Base-by-base conservation (phyloP, 2,329 filamentous ascomycete species). In the Pseudogymnoascus sp. region DNA sequence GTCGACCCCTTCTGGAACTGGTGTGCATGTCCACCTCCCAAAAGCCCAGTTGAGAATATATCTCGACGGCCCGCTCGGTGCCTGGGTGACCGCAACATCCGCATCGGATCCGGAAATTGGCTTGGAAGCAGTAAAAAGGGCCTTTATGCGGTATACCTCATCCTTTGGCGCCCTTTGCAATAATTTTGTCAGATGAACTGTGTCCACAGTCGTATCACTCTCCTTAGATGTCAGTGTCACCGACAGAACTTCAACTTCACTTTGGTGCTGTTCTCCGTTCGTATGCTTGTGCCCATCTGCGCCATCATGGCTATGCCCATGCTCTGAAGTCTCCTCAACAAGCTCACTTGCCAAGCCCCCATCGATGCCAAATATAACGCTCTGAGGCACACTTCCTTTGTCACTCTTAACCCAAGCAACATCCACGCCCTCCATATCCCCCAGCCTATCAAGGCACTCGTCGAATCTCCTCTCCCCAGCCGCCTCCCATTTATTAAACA, bases 21-120 rank as follows among this genome's bases (percentile, higher is more conserved):
- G 80, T 1, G 92, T 96, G 72, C 93, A 96, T 0, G 87, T 96
- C 93, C 95, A 99, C 31, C 95, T 83, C 0, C 92, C 92, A 77
- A 99, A 99, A 0, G 95, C 95, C 95, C 95, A 99, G 75, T 99
- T 99, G 65, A 99, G 82, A 50, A 99, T 96, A 73, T 95, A 97
- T 63, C 90, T 81, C 15, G 76, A 75, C 19, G 75, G 71, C 1
- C 75, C 76, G 21, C 67, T 50, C 59, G 71, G 70, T 4, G 74
- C 68, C 7, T 70, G 71, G 4, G 73, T 72, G 33, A 75, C 33
- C 9, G 44, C n/a, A 62, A 46, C 70, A 40, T 82, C 79, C 23
- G 79, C 77, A 63, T 84, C 82, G 0, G 85, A 86, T 69, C 79
- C 80, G 17, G 69, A 68, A 7, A 85, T 78, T 0, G 76, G 70